Percentiles rank a stretch among this genome's conserved stretches.
These are phyloP conservation scores for Epichloe hybrida DNA, from an alignment of 2,329 filamentous ascomycete genomes.

Conservation along the genomic window DNA sequence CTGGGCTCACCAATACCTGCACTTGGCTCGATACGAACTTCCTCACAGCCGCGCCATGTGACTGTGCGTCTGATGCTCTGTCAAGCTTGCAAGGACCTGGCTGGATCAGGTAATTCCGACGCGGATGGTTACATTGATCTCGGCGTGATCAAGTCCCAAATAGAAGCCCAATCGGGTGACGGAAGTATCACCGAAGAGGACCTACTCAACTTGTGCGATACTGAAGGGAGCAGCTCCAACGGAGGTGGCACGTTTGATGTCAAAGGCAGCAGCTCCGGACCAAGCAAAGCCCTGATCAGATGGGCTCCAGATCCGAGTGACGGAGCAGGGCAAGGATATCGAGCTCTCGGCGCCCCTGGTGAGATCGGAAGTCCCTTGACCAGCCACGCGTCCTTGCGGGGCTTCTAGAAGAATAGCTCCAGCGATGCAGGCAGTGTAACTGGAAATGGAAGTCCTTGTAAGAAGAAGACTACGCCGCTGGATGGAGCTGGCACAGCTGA, in stretches of 20 bases:
- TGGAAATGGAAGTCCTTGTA: conserved; percentile 7
- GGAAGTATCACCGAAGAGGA: conserved; percentile 40
- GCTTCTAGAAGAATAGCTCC: conserved; percentile 18
- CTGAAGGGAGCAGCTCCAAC: conserved; percentile 73
- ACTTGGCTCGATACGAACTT: conserved; percentile 16
- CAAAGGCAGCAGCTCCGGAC: conserved; percentile 32
- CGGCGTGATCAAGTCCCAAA: conserved; percentile 49
- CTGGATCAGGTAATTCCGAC: conserved; percentile 23
- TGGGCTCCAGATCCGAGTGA: conserved; percentile 41
- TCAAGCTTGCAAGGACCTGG: conserved; percentile 57
- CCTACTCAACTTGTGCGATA: conserved; percentile 75
- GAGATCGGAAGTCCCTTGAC: conserved; percentile 57
- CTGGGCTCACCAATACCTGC: conserved; percentile 18
- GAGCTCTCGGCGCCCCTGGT: conserved; percentile 43
- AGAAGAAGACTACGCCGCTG: conserved; percentile 7
- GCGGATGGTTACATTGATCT: conserved; percentile 58
- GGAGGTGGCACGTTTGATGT: conserved; percentile 81
- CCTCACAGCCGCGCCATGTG: conserved; percentile 49
- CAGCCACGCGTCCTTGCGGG: conserved; percentile 25
- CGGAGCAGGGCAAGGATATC: conserved; percentile 25
- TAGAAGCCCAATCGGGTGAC: conserved; percentile 40
- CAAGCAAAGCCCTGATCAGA: conserved; percentile 31
- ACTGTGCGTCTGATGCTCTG: conserved; percentile 62
- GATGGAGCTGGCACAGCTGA: conserved; percentile 6
- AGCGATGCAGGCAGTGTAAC: background rate